A percentile compares a stretch with the other conserved stretches of the same genome.
phyloP scores from a whole-genome alignment of 139 green algal genomes.

The Haematococcus sp. region DNA sequence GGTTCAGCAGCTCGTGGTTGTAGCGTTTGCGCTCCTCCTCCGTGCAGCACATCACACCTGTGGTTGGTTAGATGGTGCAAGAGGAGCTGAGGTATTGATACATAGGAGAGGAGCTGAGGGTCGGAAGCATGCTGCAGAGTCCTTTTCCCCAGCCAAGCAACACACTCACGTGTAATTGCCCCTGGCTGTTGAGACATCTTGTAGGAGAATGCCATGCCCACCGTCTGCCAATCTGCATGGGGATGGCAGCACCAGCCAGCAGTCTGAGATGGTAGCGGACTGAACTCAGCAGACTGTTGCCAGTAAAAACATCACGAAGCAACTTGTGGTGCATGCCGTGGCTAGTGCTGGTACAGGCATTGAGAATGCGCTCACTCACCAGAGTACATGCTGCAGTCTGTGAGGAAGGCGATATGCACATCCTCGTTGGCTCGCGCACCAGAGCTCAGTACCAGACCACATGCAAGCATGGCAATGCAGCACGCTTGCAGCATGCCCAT shows the following conservation, averaged over 20 bases:
- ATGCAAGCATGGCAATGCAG: no score
- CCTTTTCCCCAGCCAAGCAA: no score
- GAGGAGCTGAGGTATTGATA: no score
- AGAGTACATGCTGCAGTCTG: conserved; percentile 65
- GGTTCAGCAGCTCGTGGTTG: conserved; percentile 27
- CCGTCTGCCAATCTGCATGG: conserved; percentile 33
- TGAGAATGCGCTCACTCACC: conserved; percentile 39
- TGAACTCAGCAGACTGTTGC: no score
- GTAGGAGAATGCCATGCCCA: conserved; percentile 57
- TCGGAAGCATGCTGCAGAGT: no score
- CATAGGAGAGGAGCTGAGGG: no score
- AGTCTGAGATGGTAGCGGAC: no score
- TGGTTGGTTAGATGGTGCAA: no score
- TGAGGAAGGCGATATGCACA: conserved; percentile 58
- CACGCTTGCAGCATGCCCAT: no score
- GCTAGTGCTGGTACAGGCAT: no score
- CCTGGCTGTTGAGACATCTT: conserved; percentile 57
- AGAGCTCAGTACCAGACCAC: background rate
- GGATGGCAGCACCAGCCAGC: background rate
- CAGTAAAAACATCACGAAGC: no score
- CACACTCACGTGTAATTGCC: conserved; percentile 49
- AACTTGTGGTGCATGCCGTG: no score
- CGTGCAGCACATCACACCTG: conserved; percentile 67
- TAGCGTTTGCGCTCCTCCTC: conserved; percentile 48
- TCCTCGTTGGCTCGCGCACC: background rate